Base-by-base conservation (phyloP, 768 basidiomycete genomes). In the Boletus edulis region DNA sequence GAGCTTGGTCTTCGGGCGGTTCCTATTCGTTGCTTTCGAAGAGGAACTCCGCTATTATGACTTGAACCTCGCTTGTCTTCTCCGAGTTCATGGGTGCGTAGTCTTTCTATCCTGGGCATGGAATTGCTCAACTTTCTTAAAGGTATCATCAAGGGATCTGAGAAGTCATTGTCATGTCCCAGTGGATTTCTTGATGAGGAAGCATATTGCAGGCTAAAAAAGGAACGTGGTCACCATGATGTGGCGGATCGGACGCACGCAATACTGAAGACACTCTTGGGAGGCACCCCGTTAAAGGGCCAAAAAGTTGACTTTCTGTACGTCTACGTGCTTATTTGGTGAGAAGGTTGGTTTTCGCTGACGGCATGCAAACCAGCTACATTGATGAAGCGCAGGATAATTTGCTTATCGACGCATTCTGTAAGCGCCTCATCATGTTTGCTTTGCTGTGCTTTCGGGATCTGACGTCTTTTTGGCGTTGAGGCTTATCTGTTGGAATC, bases 361-460 rank as follows among this genome's bases (percentile, higher is more conserved):
- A 57, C 13, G 2, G 8, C n/a, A 14, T 18, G 32, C 42, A 39
- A 32, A 44, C 11, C 9, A 67, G 87, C 13, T 89, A 88, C 61
- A 76, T 90, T 2, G 88, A 90, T 44, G 88, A 90, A 68, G 83
- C 80, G 0, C 88, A 90, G 62, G 89, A 90, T 58, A 82, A 86
- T 61, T 73, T 89, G 0, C 73, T 89, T 7, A 79, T 89, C 10
- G 87, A 89, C 62, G 75, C 80, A 2, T 71, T 81, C 15, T 56
- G 87, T 88, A 66, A 35, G 78, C 65, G 11, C 38, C 29, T 20
- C 37, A 6, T 15, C n/a, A n/a, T n/a, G n/a, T 32, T 12, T 12
- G 1, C 12, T 17, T 32, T 45, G 3, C 4, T 40, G n/a, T 46
- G 31, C 39, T 48, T 27, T 14, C 1, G 14, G 13, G 15, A 24